Base-by-base conservation (phyloP, 2,329 filamentous ascomycete genomes). In the Ceratocystis papillata region DNA sequence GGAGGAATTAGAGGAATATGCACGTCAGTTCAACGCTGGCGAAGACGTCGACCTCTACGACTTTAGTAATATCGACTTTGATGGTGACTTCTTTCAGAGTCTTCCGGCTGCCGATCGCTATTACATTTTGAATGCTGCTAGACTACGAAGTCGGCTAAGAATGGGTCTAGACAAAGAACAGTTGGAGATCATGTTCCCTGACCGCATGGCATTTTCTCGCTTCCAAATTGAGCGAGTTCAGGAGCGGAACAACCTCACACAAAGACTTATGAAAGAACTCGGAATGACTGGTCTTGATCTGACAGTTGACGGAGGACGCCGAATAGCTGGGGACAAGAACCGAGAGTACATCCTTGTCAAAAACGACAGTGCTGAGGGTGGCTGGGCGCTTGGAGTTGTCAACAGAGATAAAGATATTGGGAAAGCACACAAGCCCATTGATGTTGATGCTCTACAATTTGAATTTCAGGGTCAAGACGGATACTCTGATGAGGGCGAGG, bases 151-250 rank as follows among this genome's bases (percentile, higher is more conserved):
- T 74, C 83, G 94, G 64, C 79, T 99, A 72, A 85, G 94, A 73
- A 96, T 99, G 93, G 94, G 94, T 0, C 83, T 96, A 71, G 96
- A 90, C 66, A 97, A 97, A 75, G 93, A 99, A 70, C 94, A 99
- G 75, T 77, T 99, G 15, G 92, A 97, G 70, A 84, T 81, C 59
- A 99, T 99, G 94, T 99, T 99, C 73, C 93, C 94, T 0, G 88
- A 99, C 74, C 85, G 94, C 30, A 96, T 99, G 91, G 94, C 88
- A 0, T 99, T 99, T 73, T 96, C 92, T 0, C 87, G 82, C 68
- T 99, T 99, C 72, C 94, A 99, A 75, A 96, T 99, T 67, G 94
- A 97, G 73, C 81, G 94, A 67, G 95, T 97, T 10, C 85, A 83
- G 70, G 93, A 99, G 76, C 82, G 95, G 62, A 99, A 99, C 72